Evolutionary conservation across 2,329 filamentous ascomycete species (phyloP).

Genomic region (Annulohypoxylon truncatum): DNA sequence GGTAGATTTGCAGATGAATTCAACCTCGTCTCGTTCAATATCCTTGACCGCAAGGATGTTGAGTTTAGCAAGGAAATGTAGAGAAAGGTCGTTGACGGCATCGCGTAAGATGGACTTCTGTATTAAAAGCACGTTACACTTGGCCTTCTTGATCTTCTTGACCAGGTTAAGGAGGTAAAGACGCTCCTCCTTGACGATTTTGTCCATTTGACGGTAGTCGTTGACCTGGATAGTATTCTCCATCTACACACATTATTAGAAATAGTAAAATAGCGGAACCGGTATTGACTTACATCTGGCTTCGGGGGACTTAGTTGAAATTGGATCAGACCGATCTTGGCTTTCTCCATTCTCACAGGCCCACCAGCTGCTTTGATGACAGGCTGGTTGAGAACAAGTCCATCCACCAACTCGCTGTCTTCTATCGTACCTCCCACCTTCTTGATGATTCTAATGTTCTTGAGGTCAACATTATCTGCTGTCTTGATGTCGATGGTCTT

Average conservation of each 20-base stretch:
- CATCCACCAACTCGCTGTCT: constrained; percentile 96
- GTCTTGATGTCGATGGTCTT: constrained; percentile 97
- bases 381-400: constrained; percentile 89
- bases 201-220: constrained; percentile 99
- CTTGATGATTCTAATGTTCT: constrained; percentile 97
- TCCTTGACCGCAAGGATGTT: constrained; percentile 97
- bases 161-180: constrained; percentile 98
- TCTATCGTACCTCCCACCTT: constrained; percentile 98
- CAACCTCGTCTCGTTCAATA: constrained; percentile 97
- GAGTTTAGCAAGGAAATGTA: constrained; percentile 97
- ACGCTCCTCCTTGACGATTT: constrained; percentile 99
- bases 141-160: constrained; percentile 99
- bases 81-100: constrained; percentile 95
- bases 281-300: constrained; percentile 76
- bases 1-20: constrained; percentile 99
- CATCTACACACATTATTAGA: constrained; percentile 69
- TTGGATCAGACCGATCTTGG: constrained; percentile 94
- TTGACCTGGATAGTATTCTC: constrained; percentile 99
- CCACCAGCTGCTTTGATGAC: constrained; percentile 95
- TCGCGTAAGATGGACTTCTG: constrained; percentile 99
- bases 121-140: constrained; percentile 98
- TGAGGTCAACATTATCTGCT: constrained; percentile 94
- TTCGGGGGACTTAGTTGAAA: constrained; percentile 99
- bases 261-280: neutral
- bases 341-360: constrained; percentile 94